Evolutionary conservation across 495 filamentous ascomycete species (phyloP).

Genomic region (Cercophora newfieldiana): DNA sequence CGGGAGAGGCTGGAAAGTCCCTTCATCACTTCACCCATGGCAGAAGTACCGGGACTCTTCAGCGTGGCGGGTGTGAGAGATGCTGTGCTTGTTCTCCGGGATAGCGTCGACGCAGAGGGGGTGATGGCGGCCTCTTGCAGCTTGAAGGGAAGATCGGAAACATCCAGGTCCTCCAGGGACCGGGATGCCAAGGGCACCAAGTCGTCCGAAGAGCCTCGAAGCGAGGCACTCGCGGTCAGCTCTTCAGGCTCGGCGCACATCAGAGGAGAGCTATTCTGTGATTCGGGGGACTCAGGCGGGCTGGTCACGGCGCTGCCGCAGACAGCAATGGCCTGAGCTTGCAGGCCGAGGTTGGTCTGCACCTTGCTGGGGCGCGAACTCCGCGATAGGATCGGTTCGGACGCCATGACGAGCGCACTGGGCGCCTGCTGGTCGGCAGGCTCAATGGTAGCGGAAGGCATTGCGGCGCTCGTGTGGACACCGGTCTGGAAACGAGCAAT

Average conservation of each 20-base stretch:
- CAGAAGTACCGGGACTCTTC: constrained; percentile 32
- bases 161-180: constrained; percentile 27
- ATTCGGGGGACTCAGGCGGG: constrained; percentile 43
- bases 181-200: constrained; percentile 33
- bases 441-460: constrained; percentile 25
- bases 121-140: constrained; percentile 44
- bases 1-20: constrained; percentile 41
- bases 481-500: background rate
- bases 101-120: constrained; percentile 22
- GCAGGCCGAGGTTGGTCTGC: constrained; percentile 38
- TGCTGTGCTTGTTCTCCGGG: constrained; percentile 39
- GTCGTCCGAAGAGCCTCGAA: constrained; percentile 45
- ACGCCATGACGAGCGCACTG: constrained; percentile 37
- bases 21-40: constrained; percentile 42
- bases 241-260: constrained; percentile 32
- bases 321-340: constrained; percentile 35
- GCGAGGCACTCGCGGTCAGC: constrained; percentile 42
- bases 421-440: constrained; percentile 12
- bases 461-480: constrained; percentile 11
- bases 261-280: constrained; percentile 44
- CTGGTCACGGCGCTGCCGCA: constrained; percentile 45
- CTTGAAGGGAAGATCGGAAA: constrained; percentile 29
- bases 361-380: constrained; percentile 43
- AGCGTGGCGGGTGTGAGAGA: constrained; percentile 35
- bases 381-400: constrained; percentile 35